Conservation (phyloP, 1,284 basidiomycete genomes). For the Puccinia triticina region DNA sequence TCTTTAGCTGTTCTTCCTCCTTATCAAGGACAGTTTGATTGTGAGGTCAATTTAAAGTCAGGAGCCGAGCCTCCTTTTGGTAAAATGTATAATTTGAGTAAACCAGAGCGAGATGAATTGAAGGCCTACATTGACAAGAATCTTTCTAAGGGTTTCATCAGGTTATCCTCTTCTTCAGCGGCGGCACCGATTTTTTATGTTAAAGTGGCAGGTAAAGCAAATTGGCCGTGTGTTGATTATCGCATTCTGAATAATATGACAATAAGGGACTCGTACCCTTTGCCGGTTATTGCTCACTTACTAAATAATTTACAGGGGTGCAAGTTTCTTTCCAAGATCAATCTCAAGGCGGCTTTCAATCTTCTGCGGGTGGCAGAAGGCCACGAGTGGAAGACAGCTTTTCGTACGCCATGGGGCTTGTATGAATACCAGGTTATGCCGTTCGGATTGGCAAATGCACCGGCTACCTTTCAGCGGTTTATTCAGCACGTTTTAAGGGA, state of each 20-base stretch:
- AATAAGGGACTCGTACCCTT: slow-evolving; percentile 23
- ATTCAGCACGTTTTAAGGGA: slow-evolving; percentile 22
- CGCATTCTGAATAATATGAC: slow-evolving; percentile 23
- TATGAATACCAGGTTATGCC: slow-evolving; percentile 32
- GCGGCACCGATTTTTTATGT: no score
- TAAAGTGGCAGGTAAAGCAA: background rate
- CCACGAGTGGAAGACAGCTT: slow-evolving; percentile 21
- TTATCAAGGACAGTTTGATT: background rate
- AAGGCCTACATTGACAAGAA: slow-evolving; percentile 3
- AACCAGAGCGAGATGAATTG: background rate
- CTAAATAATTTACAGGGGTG: background rate
- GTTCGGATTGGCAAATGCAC: slow-evolving; percentile 31
- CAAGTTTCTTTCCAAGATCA: no score
- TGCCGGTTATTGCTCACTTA: slow-evolving; percentile 2
- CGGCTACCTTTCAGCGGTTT: slow-evolving; percentile 36
- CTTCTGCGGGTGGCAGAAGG: no score
- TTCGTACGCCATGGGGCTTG: slow-evolving; percentile 29
- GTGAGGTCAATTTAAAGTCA: background rate
- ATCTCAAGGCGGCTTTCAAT: no score
- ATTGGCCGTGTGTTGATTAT: slow-evolving; percentile 39
- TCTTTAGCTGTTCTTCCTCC: background rate
- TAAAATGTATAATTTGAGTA: slow-evolving; percentile 5
- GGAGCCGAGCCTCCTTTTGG: background rate
- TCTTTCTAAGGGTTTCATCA: no score
- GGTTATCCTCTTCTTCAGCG: no score